phyloP scores from a whole-genome alignment of 441 rosid genomes.

The Erodium trifolium region DNA sequence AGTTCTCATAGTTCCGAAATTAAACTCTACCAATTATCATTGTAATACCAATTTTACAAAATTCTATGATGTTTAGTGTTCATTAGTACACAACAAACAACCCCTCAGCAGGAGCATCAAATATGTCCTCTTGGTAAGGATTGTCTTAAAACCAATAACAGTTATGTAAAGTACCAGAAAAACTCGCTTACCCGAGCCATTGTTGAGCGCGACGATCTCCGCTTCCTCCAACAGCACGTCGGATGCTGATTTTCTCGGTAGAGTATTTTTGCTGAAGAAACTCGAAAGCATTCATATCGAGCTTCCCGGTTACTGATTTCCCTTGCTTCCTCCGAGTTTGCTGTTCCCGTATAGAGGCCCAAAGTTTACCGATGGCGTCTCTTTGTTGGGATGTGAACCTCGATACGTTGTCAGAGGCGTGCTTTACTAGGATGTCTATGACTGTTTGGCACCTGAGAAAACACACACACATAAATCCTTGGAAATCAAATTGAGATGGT shows the following conservation, averaged over 20 bases:
- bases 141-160: too few relatives aligned
- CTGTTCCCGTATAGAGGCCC: constrained; percentile 81
- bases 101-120: too few relatives aligned
- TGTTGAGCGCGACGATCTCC: constrained; percentile 89
- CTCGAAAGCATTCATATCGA: constrained; percentile 81
- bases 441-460: constrained; percentile 83
- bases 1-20: too few relatives aligned
- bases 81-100: too few relatives aligned
- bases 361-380: constrained; percentile 72
- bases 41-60: too few relatives aligned
- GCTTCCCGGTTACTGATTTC: constrained; percentile 78
- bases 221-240: constrained; percentile 70
- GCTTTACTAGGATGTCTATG: constrained; percentile 89
- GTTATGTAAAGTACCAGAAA: not conserved
- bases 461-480: not conserved
- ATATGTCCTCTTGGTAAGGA: too few relatives aligned
- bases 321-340: constrained; percentile 79
- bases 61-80: too few relatives aligned
- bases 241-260: constrained; percentile 70
- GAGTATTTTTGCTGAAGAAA: constrained; percentile 78
- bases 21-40: too few relatives aligned
- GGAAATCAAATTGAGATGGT: not conserved
- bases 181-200: constrained; percentile 61
- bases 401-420: constrained; percentile 63
- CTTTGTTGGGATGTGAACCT: constrained; percentile 75